Evolutionary conservation across 257 asterid genomes (phyloP), one percentile per base, ranked within the genome.

Genomic region (Anisodus acutangulus): DNA sequence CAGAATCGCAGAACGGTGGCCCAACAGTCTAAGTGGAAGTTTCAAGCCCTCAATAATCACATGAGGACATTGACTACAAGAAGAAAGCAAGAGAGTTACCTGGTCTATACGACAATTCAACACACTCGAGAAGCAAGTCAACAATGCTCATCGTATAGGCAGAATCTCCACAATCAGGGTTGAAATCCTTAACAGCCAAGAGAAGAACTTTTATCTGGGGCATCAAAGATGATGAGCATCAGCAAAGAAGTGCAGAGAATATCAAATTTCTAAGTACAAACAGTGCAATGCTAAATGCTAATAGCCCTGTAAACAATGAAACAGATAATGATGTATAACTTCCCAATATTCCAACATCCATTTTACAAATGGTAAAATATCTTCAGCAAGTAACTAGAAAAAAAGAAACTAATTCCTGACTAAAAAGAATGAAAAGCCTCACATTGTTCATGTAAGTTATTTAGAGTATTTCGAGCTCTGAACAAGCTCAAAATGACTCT

Each of bases 131-230:
- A 89, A 96, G 98, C 90, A 96, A 88, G 88, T 96, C 99, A 89
- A 96, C 98, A 82, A 96, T 96, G 89, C 98, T 93, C 97, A 96
- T 93, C 12, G 98, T 92, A 90, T 96, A 96, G 76, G 98, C 97
- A 69, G 99, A 92, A 90, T 96, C 98, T 59, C 98, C 98, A 85
- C 92, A 92, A 74, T 90, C 98, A 82, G 97, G 97, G 81, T 90
- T 88, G 86, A 93, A 96, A 90, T 93, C 99, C 91, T 93, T 97
- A 59, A 97, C 92, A 26, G 99, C 98, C 97, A 91, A 91, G 78
- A 97, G 88, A 84, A 97, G 98, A 80, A 92, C 92, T 92, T 93
- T 97, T 84, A 97, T 93, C 99, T 97, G 93, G 83, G 85, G 82
- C 85, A 67, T 45, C 53, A 83, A 86, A 88, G 84, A 63, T 88